These are phyloP conservation scores for grape (Vitis vinifera) DNA, from an alignment of 164 flowering plant genomes.

Conservation along the genomic window DNA sequence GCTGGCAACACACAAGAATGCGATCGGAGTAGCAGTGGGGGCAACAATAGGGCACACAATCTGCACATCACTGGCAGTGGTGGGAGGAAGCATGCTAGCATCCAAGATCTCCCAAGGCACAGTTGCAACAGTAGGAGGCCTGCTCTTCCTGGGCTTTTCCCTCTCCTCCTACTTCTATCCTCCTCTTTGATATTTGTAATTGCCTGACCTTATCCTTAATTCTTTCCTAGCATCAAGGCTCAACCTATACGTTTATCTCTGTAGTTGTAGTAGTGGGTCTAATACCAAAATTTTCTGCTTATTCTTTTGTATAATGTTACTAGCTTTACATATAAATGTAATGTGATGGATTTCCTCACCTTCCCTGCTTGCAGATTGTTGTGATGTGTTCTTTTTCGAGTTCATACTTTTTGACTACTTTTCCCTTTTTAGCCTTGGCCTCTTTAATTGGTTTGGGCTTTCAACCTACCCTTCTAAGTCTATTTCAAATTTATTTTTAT, in stretches of 20 bases:
- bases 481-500: no score
- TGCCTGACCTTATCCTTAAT: constrained; percentile 28
- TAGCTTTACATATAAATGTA: no score
- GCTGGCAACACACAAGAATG: constrained; percentile 99
- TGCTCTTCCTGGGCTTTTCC: constrained; percentile 92
- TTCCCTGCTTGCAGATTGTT: no score
- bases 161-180: constrained; percentile 94
- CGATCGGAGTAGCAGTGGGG: constrained; percentile 95
- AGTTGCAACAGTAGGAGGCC: constrained; percentile 90
- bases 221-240: constrained; percentile 15
- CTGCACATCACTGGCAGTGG: constrained; percentile 94
- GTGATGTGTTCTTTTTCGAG: background rate
- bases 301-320: background rate
- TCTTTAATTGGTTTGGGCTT: no score
- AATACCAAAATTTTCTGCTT: background rate
- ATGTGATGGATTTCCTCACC: background rate
- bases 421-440: no score
- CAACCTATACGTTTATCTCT: background rate
- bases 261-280: background rate
- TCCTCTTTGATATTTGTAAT: constrained; percentile 51
- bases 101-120: constrained; percentile 94
- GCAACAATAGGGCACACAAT: constrained; percentile 89
- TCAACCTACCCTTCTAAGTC: no score
- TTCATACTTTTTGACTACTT: no score
- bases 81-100: constrained; percentile 99